phyloP scores from a whole-genome alignment of 2,329 filamentous ascomycete species.

The Monosporascus ibericus region DNA sequence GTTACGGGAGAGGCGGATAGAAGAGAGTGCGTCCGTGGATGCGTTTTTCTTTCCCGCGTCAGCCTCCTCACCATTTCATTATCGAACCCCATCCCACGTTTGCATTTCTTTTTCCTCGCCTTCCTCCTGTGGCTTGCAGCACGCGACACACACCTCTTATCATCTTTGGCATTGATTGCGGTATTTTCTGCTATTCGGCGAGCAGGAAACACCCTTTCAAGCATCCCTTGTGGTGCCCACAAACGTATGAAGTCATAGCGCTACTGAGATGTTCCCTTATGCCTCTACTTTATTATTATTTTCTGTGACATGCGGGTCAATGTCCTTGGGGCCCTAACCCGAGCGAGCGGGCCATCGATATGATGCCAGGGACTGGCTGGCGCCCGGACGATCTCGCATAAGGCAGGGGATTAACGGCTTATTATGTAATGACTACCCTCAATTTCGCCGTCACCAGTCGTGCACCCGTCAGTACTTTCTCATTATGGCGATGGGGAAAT shows the following conservation, averaged over 20 bases:
- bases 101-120: background rate
- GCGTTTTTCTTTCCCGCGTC: background rate
- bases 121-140: background rate
- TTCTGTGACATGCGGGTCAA: background rate
- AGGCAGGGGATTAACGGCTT: background rate
- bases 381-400: background rate
- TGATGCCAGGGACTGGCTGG: background rate
- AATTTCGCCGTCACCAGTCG: background rate
- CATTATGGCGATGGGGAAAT: too few species aligned
- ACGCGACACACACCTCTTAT: background rate
- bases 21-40: too few species aligned
- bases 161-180: background rate
- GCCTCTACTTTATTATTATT: background rate
- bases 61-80: background rate
- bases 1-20: too few species aligned
- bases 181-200: background rate
- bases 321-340: background rate
- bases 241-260: background rate
- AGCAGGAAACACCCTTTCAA: too few species aligned
- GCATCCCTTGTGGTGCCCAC: background rate
- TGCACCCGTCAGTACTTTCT: too few species aligned
- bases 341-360: background rate
- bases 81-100: too few species aligned
- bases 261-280: background rate
- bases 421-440: background rate